Percentiles rank a stretch among this genome's conserved stretches.
Evolutionary conservation across 306 rosid genomes (phyloP).

Genomic region (Aeschynomene evenia): DNA sequence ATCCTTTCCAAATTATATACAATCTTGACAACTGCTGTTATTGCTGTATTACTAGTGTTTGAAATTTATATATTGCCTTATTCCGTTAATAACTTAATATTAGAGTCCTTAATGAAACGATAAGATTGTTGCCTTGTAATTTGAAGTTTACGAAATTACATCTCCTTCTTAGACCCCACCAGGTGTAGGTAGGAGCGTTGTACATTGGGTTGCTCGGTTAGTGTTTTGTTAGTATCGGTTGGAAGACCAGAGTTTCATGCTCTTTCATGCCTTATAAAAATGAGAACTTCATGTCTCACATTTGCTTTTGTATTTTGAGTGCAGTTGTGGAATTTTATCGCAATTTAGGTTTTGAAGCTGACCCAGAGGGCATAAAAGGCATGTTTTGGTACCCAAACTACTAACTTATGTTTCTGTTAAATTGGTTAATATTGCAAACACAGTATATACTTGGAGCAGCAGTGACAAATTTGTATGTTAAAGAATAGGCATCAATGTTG

Average conservation of each 20-base stretch:
- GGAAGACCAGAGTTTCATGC: not conserved
- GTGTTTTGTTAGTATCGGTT: not conserved
- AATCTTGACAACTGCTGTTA: not conserved
- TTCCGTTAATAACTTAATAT: no score
- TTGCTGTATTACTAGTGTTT: not conserved
- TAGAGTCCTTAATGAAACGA: no score
- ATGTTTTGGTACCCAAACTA: slow-evolving; percentile 93
- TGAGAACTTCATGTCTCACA: slow-evolving; percentile 11
- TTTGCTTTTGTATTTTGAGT: slow-evolving; percentile 29
- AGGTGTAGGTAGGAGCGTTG: no score
- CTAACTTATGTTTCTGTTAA: slow-evolving; percentile 25
- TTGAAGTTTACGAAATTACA: no score
- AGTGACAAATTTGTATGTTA: not conserved
- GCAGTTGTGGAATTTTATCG: slow-evolving; percentile 91
- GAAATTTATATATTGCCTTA: not conserved
- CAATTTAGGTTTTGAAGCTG: slow-evolving; percentile 91
- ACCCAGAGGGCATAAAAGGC: slow-evolving; percentile 97
- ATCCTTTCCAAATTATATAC: not conserved
- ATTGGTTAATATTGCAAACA: slow-evolving; percentile 19
- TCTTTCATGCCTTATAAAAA: slow-evolving; percentile 20
- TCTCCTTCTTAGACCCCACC: no score
- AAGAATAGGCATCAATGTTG: slow-evolving; percentile 23
- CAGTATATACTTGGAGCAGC: slow-evolving; percentile 17
- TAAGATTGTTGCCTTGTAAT: no score
- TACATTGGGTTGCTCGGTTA: no score